Evolutionary conservation across 495 filamentous ascomycete genomes (phyloP).

Genomic region (Tuber magnatum): DNA sequence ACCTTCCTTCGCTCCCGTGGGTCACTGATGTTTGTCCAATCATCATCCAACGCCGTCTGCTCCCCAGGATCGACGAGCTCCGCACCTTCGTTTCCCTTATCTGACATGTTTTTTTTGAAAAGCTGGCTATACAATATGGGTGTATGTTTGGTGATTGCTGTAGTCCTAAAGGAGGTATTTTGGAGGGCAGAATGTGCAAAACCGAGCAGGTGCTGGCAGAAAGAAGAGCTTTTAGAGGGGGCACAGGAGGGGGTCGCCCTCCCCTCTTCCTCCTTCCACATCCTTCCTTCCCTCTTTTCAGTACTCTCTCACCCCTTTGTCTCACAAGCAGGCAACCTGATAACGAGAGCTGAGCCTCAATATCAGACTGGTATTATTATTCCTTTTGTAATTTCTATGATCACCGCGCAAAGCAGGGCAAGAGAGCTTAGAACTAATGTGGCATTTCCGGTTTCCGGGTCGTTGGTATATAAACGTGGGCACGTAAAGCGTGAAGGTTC

Average conservation of each 20-base stretch:
- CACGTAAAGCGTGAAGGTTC: background rate
- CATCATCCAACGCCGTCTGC: background rate
- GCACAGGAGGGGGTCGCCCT: background rate
- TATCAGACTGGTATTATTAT: background rate
- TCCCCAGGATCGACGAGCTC: background rate
- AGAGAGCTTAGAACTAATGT: background rate
- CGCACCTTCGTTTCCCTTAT: background rate
- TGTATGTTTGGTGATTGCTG: background rate
- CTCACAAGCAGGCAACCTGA: background rate
- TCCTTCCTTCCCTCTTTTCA: background rate
- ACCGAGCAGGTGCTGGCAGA: background rate
- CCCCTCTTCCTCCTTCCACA: background rate
- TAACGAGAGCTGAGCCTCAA: background rate
- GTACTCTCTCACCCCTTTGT: background rate
- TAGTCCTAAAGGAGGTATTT: background rate
- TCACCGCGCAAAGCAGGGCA: background rate
- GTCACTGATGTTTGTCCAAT: constrained; percentile 20
- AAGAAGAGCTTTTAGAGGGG: background rate
- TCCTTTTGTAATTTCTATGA: background rate
- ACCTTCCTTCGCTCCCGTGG: constrained; percentile 32
- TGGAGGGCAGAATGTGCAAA: background rate
- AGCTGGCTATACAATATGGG: background rate
- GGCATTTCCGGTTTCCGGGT: background rate
- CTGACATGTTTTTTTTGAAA: background rate
- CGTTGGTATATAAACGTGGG: background rate